Percentiles rank a stretch among this genome's conserved stretches.
These are phyloP conservation scores for Penicillium sp. DNA, from an alignment of 2,329 filamentous ascomycete species.

Conservation along the genomic window DNA sequence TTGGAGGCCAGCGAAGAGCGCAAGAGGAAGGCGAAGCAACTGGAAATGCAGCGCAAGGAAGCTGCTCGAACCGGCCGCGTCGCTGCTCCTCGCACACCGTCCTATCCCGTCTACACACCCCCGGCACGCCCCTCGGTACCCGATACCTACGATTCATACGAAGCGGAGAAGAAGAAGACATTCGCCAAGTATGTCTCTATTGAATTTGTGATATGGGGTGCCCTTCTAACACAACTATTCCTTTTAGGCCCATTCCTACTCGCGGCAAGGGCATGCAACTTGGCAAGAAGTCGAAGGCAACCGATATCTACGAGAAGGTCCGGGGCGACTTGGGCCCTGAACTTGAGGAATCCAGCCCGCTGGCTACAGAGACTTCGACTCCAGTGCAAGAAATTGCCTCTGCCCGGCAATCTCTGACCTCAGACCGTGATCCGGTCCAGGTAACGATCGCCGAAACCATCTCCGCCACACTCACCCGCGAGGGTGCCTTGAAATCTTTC, in stretches of 20 bases:
- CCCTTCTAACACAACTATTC: conserved; percentile 33
- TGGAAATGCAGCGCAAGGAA: conserved; percentile 98
- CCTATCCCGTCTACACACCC: conserved; percentile 86
- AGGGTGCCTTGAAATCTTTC: conserved; percentile 82
- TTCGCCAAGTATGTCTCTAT: conserved; percentile 65
- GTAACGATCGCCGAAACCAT: conserved; percentile 88
- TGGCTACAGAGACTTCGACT: conserved; percentile 60
- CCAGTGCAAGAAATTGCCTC: conserved; percentile 52
- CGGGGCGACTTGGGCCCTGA: conserved; percentile 87
- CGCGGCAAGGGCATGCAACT: conserved; percentile 99
- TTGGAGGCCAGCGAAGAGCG: conserved; percentile 96
- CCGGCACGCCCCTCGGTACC: conserved; percentile 69
- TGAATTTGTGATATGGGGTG: background rate
- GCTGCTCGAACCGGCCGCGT: conserved; percentile 72
- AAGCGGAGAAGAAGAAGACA: conserved; percentile 94
- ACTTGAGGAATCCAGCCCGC: conserved; percentile 68
- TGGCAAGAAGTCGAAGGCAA: conserved; percentile 97
- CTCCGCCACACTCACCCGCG: conserved; percentile 80
- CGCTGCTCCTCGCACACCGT: conserved; percentile 68
- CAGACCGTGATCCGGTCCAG: conserved; percentile 82
- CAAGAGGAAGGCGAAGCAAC: conserved; percentile 96
- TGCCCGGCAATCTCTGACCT: conserved; percentile 62
- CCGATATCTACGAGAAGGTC: conserved; percentile 95
- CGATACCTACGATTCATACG: conserved; percentile 89
- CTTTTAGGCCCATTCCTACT: conserved; percentile 56